Base-by-base conservation (phyloP, 192 early-diverging fungal species). In the Podila minutissima region DNA sequence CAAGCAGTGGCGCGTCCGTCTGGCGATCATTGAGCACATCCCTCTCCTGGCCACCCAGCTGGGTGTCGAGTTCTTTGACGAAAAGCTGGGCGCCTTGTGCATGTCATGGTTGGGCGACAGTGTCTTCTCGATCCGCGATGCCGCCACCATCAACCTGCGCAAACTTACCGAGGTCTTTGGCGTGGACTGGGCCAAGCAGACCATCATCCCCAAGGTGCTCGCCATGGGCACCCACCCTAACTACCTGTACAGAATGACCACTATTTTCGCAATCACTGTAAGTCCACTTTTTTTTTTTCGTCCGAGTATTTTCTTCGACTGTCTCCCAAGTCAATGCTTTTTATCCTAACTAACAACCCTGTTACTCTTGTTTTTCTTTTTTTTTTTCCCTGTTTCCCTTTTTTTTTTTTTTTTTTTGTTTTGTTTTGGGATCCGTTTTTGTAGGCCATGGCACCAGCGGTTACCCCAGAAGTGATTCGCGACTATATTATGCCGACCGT, bases 1-100 rank as follows among this genome's bases (percentile, higher is more conserved):
- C 84, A 98, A 99, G 88, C 98, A 99, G 83, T 99, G 98, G 98
- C 94, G 98, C 58, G 97, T 98, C 66, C 95, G 98, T n/a, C 84
- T 98, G 84, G 98, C 98, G 8, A 99, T 99, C 71, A 98, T 99
- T 82, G 97, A 99, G 75, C 97, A 99, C 75, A 97, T 99, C 76
- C 98, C 98, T 29, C 88, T 98, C 32, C 92, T 99, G 70, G 97
- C 98, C 35, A 92, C 90, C 64, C 98, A 99, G 83, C 90, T 99
- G 76, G 98, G 98, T 37, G 90, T 95, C 38, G 91, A 91, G 37
- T 98, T 99, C 86, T 99, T 99, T 86, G 94, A 99, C 82, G 96
- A 98, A 84, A 96, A 97, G 85, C 89, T 99, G 12, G 91, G 93
- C 22, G 89, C 88, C 62, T 87, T 99, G 55, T 98, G 97, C 89